Evolutionary conservation across 805 yeast species (phyloP), one percentile per base, ranked within the genome.

Genomic region (Candida golubevii): DNA sequence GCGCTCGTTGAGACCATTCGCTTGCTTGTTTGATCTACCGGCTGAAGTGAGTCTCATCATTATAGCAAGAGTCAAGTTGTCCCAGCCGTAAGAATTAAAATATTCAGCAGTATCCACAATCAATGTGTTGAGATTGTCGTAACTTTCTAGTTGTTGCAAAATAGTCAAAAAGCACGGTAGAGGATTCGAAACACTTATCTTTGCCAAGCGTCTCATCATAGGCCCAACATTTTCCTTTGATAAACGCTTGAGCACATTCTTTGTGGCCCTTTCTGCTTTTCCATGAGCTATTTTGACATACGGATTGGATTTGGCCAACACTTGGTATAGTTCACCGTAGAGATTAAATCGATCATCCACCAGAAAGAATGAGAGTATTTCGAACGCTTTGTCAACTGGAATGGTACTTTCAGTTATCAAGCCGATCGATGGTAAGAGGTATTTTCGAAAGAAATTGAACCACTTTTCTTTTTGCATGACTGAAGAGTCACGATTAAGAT

Each of bases 121-220:
- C 45, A 91, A 70, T 33, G 50, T 81, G 36, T 83, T 85, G 50
- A 91, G 76, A 58, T 91, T 91, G 58, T 85, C 96, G 59, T 91
- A 91, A 67, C 93, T 88, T 62, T 91, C 98, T 50, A 91, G 80
- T 58, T 88, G 97, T 37, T 80, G 79, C 9, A 90, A 71, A 37
- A 87, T 74, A 0, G 86, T 82, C 18, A 78, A 66, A 36, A 90
- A 77, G 11, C 89, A 79, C 2, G 95, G 84, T 14, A 89, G 59
- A 1, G 98, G 97, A 59, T 88, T 88, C 1, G 85, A 66, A 47
- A 79, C 82, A 15, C 89, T 77, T 10, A 88, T 71, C 51, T 82
- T 81, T 0, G 95, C 84, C 23, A 91, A 66, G 37, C 79, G 72
- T 48, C 89, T 73, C 78, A 84, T 83, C 77, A 86, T 83, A 18